Evolutionary conservation across 176 grass and related monocot species (phyloP), one percentile per base, ranked within the genome.

Genomic region (Musa troglodytarum): DNA sequence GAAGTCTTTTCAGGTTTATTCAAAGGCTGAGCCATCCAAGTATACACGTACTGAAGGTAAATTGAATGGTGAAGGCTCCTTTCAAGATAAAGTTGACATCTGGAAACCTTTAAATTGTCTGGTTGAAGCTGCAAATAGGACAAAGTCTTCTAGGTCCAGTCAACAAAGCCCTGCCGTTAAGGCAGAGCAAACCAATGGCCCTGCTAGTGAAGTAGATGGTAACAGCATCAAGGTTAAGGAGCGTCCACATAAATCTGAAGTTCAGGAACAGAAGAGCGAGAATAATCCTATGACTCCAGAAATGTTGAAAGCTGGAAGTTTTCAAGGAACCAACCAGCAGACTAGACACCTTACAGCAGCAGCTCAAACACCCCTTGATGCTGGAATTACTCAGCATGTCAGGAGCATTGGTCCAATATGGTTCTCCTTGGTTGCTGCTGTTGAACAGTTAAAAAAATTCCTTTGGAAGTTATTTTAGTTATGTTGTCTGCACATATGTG

Each of bases 361-460:
- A 54, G 49, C 70, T 53, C 67, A 86, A 78, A 58, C 22, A 58
- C 19, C 63, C 11, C 76, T 86, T 71, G 82, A 77, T 61, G 77
- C 74, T 83, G 51, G 73, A 80, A 83, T 54, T 24, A 50, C 53
- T 85, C 53, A 73, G 72, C 63, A 25, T 80, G 73, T 84, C 76
- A 71, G 75, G 82, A 81, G 63, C 71, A 57, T 76, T 56, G 78
- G 71, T 72, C 81, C 83, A 25, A 67, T 99, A 71, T 99, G 96
- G 96, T 92, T 99, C 65, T 92, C 88, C 19, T 80, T 99, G 58
- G 83, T 89, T 74, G 66, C 95, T 77, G 87, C 77, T 11, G 59
- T 87, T 80, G 77, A 95, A 58, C 84, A 85, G 96, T 99, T 43
- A 43, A 43, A 6, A 6, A 43, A 29, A 29, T 3, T 29, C 3